phyloP scores from a whole-genome alignment of 2,329 filamentous ascomycete species.

The Acrocalymma vagum region DNA sequence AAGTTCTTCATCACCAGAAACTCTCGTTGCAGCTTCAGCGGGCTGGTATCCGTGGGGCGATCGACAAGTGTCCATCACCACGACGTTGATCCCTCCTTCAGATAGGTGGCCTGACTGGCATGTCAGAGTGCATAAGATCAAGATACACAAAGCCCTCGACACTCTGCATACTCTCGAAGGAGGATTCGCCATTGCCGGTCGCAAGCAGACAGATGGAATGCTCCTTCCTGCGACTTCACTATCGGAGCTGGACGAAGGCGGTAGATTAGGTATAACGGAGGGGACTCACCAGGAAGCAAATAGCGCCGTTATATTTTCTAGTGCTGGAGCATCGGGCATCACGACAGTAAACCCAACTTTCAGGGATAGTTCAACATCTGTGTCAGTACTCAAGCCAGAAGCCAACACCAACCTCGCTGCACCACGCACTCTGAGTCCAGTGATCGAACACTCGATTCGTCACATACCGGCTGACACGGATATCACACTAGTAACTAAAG shows the following conservation, averaged over 20 bases:
- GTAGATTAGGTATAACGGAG: constrained; percentile 1
- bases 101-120: constrained; percentile 25
- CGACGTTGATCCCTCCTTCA: constrained; percentile 20
- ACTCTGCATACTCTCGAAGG: constrained; percentile 11
- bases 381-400: constrained; percentile 24
- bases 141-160: not conserved
- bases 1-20: constrained; percentile 1
- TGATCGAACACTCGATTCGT: too few species aligned
- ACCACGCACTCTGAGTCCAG: constrained; percentile 27
- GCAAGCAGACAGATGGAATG: constrained; percentile 12
- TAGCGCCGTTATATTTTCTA: constrained; percentile 20
- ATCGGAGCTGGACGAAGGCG: not conserved
- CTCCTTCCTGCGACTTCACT: constrained; percentile 9
- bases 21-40: constrained; percentile 12
- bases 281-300: constrained; percentile 10
- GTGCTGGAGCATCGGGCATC: constrained; percentile 23
- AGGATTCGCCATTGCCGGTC: constrained; percentile 23
- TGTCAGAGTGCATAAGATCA: constrained; percentile 17
- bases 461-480: too few species aligned
- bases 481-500: too few species aligned
- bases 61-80: constrained; percentile 17
- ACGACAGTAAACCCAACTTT: constrained; percentile 1
- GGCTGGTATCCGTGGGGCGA: constrained; percentile 29
- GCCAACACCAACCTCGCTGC: constrained; percentile 30
- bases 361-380: not conserved